These are phyloP conservation scores for Phytopythium ostracodes DNA, from an alignment of 352 stramenopile species.

Conservation along the genomic window DNA sequence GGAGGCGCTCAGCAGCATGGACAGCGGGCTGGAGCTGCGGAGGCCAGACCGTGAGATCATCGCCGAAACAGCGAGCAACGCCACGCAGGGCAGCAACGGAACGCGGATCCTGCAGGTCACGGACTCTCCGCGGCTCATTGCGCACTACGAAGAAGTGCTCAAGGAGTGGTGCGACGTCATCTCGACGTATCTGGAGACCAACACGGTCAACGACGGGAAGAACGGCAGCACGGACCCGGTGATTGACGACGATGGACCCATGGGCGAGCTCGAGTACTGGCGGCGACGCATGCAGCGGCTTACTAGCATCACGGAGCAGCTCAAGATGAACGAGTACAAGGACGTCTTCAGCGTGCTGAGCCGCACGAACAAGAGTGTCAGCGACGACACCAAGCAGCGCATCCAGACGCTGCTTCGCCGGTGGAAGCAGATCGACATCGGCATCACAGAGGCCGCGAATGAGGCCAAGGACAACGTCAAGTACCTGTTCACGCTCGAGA, in stretches of 20 bases:
- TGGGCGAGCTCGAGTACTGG: conserved; percentile 98
- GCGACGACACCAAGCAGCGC: conserved; percentile 89
- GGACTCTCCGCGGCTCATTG: conserved; percentile 89
- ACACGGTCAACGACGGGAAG: conserved; percentile 59
- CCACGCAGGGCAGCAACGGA: conserved; percentile 32
- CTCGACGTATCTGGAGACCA: conserved; percentile 91
- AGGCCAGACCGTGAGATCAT: conserved; percentile 81
- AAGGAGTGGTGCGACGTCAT: conserved; percentile 98
- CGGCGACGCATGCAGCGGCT: conserved; percentile 94
- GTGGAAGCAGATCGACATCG: conserved; percentile 99
- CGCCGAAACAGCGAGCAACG: conserved; percentile 44
- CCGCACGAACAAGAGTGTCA: conserved; percentile 79
- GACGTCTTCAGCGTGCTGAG: conserved; percentile 92
- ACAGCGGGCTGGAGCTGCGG: conserved; percentile 91
- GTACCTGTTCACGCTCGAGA: conserved; percentile 98
- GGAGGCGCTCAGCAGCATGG: conserved; percentile 94
- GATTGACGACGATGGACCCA: conserved; percentile 90
- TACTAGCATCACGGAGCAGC: conserved; percentile 98
- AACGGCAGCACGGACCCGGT: conserved; percentile 44
- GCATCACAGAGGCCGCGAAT: conserved; percentile 97
- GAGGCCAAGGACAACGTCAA: conserved; percentile 99
- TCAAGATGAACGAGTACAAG: conserved; percentile 97
- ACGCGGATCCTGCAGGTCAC: conserved; percentile 60
- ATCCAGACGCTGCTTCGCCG: conserved; percentile 91
- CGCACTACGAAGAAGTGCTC: conserved; percentile 94